Percentiles rank a stretch among this genome's conserved stretches.
Conservation (phyloP, 768 basidiomycete genomes). For the Kwoniella dendrophila region DNA sequence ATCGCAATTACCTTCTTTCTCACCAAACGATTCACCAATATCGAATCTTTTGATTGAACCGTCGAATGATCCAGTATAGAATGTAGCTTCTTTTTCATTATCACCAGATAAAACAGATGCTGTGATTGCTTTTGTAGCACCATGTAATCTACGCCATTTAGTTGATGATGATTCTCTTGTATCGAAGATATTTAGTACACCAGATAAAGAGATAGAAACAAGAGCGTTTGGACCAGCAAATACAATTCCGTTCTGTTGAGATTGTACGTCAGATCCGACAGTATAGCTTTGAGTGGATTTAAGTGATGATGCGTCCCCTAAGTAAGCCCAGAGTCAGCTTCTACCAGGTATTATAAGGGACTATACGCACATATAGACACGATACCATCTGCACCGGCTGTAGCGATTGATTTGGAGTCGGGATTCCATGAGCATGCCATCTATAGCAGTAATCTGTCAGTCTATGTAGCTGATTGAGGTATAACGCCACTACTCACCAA, state of each 20-base stretch:
- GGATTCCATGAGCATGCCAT: constrained; percentile 70
- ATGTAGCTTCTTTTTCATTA: constrained; percentile 60
- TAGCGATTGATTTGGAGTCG: constrained; percentile 72
- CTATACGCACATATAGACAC: constrained; percentile 75
- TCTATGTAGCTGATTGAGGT: not conserved
- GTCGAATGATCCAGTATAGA: constrained; percentile 76
- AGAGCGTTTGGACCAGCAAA: constrained; percentile 74
- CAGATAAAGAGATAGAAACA: constrained; percentile 79
- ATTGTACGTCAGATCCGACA: constrained; percentile 69
- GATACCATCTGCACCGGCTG: constrained; percentile 81
- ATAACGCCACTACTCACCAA: constrained; percentile 16
- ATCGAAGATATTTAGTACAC: constrained; percentile 81
- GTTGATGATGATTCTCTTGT: constrained; percentile 67
- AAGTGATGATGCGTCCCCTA: constrained; percentile 79
- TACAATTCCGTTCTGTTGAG: constrained; percentile 84
- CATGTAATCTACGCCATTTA: constrained; percentile 62
- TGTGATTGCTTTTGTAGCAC: constrained; percentile 79
- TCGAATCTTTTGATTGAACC: constrained; percentile 54
- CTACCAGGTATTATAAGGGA: not conserved
- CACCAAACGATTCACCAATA: constrained; percentile 58
- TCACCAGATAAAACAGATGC: constrained; percentile 53
- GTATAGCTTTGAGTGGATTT: constrained; percentile 71
- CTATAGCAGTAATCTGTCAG: constrained; percentile 19
- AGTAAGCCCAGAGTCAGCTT: not conserved
- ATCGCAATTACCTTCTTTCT: constrained; percentile 55